phyloP scores from a whole-genome alignment of 176 grass and related monocot genomes.

The Triticum dicoccoides region DNA sequence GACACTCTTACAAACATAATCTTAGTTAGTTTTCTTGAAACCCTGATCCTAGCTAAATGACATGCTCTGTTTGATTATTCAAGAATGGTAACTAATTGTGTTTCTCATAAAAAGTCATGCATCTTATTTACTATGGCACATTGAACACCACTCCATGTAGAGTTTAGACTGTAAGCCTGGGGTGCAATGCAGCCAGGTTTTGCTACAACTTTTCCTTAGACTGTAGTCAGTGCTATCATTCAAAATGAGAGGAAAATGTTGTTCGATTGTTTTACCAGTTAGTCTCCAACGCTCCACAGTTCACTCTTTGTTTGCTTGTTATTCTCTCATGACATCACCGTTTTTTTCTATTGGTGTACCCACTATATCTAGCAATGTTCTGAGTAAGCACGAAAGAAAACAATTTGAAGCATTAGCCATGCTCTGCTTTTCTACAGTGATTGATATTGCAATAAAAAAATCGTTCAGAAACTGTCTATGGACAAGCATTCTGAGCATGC shows the following conservation, averaged over 20 bases:
- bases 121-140: neutral
- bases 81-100: neutral
- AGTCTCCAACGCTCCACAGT: neutral
- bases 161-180: neutral
- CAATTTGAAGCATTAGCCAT: neutral
- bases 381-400: neutral
- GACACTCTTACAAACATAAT: neutral
- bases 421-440: constrained; percentile 17
- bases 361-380: neutral
- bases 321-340: neutral
- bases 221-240: neutral
- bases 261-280: neutral
- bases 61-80: constrained; percentile 6
- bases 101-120: constrained; percentile 8
- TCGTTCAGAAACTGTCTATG: constrained; percentile 1
- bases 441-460: constrained; percentile 1
- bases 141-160: constrained; percentile 10
- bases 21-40: neutral
- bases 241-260: neutral
- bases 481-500: neutral
- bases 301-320: neutral
- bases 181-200: neutral
- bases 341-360: neutral
- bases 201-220: neutral
- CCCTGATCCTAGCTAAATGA: neutral